phyloP scores from a whole-genome alignment of 176 grass and related monocot species.

The Poa annua region DNA sequence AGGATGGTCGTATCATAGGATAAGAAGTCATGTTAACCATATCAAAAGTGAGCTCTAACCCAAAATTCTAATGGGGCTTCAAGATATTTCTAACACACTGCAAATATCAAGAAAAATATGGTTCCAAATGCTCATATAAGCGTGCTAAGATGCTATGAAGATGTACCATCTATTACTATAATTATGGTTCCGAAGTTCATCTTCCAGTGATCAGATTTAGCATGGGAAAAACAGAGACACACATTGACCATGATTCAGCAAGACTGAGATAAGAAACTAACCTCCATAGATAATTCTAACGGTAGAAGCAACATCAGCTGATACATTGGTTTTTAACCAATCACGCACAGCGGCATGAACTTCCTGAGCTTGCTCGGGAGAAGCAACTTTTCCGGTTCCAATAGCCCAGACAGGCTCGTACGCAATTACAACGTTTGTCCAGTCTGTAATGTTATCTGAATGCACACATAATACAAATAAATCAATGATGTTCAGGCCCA shows the following conservation, averaged over 20 bases:
- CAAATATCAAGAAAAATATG: neutral
- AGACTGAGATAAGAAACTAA: conserved; percentile 40
- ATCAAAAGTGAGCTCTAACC: neutral
- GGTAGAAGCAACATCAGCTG: conserved; percentile 82
- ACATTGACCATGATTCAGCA: neutral
- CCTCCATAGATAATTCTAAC: conserved; percentile 97
- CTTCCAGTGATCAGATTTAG: neutral
- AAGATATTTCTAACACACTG: neutral
- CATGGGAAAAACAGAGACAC: neutral
- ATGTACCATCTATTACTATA: neutral
- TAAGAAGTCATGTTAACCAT: neutral
- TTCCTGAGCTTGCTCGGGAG: conserved; percentile 93
- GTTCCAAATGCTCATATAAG: neutral
- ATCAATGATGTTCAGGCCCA: neutral
- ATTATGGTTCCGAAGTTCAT: conserved; percentile 5
- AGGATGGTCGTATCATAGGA: neutral
- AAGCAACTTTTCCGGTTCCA: conserved; percentile 93
- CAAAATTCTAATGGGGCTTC: neutral
- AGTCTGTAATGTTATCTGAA: conserved; percentile 85
- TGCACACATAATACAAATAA: conserved; percentile 31
- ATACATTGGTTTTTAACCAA: conserved; percentile 93
- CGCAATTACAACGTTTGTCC: conserved; percentile 86
- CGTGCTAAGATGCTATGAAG: neutral
- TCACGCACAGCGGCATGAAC: conserved; percentile 85
- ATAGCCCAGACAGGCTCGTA: conserved; percentile 99